These are phyloP conservation scores for Colletotrichum neosansevieriae DNA, from an alignment of 2,329 filamentous ascomycete species.

Conservation along the genomic window DNA sequence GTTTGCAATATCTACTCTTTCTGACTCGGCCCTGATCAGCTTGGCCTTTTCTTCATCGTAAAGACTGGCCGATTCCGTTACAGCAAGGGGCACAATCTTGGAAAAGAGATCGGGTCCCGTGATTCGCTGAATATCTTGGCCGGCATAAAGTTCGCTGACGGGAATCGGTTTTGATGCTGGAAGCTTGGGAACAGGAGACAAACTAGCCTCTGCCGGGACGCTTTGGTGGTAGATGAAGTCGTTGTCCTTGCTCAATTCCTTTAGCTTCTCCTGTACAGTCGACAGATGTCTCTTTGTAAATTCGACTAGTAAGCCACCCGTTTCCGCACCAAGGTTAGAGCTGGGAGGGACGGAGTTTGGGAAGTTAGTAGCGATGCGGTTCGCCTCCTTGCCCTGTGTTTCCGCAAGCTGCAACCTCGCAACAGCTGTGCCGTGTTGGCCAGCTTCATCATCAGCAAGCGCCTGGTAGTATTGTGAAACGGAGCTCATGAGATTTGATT, in stretches of 20 bases:
- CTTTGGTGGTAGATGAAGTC: constrained; percentile 98
- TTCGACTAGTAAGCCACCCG: constrained; percentile 79
- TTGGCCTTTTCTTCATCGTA: constrained; percentile 99
- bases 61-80: constrained; percentile 95
- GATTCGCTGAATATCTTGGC: constrained; percentile 96
- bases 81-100: constrained; percentile 94
- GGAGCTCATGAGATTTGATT: constrained; percentile 85
- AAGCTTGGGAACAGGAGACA: constrained; percentile 87
- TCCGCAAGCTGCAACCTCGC: constrained; percentile 87
- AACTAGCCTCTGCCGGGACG: constrained; percentile 85
- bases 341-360: constrained; percentile 82
- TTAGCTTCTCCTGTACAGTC: constrained; percentile 83
- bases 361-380: constrained; percentile 81
- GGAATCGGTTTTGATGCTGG: constrained; percentile 97
- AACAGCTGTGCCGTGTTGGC: constrained; percentile 87
- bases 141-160: constrained; percentile 95
- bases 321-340: constrained; percentile 87
- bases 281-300: constrained; percentile 85
- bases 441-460: constrained; percentile 88
- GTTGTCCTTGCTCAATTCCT: constrained; percentile 87
- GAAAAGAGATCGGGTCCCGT: constrained; percentile 97
- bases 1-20: constrained; percentile 92
- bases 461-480: constrained; percentile 95
- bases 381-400: constrained; percentile 80
- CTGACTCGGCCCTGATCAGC: constrained; percentile 90